Base-by-base conservation (phyloP, 352 stramenopile species). In the Globisporangium nunn region DNA sequence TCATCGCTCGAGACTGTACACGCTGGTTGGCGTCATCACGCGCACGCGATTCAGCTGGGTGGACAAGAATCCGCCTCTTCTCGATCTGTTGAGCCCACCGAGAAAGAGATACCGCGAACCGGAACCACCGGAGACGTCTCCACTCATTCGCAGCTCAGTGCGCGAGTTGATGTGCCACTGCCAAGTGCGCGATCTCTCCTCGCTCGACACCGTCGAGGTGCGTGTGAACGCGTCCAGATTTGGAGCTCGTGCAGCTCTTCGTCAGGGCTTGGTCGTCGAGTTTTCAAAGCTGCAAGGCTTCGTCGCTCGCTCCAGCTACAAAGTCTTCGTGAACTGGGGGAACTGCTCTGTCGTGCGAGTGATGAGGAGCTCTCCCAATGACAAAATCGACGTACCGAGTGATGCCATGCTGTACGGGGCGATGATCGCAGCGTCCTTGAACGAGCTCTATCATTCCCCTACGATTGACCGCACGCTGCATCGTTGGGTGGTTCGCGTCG, bases 271-370 rank as follows among this genome's bases (percentile, higher is more conserved):
- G 28, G 37, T 87, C 3, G 74, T 88, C 4, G 72, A 87, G 43
- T 66, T 89, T 17, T 71, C 66, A n/a, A 75, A 67, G 29, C 58
- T 89, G 5, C 69, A 87, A 48, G 71, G 69, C 3, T 86, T 83
- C 50, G 64, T 86, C 7, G 73, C 78, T 15, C 64, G 81, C 28
- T 68, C 71, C 0, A 80, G 63, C 10, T 90, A 78, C 66, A 89
- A 87, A 46, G 64, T 78, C 2, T 90, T 74, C 52, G 37, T 90
- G 50, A 84, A 66, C 14, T 92, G 78, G 81, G 66, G 68, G 40
- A 59, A 72, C 37, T 56, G 58, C 14, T 75, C 72, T 44, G 54
- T 57, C 59, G 62, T 58, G 7, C 57, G 65, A 23, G 31, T 17
- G 23, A 61, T 58, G 30, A 35, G 15, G 14, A 45, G 14, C 12